Base-by-base conservation (phyloP, 2,329 filamentous ascomycete genomes). In the Geosmithia flava region DNA sequence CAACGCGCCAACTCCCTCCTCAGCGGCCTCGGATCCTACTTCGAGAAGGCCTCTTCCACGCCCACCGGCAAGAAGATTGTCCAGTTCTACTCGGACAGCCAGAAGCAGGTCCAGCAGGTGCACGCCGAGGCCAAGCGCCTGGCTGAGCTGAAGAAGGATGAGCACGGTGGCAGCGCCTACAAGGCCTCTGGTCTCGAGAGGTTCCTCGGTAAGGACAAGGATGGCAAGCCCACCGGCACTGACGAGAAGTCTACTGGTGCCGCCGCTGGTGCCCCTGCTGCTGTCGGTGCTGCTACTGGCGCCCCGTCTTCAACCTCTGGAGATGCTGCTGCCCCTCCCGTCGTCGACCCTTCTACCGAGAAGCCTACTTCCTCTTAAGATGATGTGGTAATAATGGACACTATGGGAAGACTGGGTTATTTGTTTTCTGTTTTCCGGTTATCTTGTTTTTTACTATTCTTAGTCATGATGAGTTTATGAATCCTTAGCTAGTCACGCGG, bases 101-200 rank as follows among this genome's bases (percentile, higher is more conserved):
- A 85, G 63, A 88, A 88, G 70, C 90, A 97, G 68, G 89, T 96
- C 30, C 76, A 88, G 58, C 93, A 98, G 62, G 93, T 98, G 44
- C 93, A 98, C 69, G 77, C 75, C 53, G 93, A 98, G 75, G 93
- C 93, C 30, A 78, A 84, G 53, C 82, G 93, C 56, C 74, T 98
- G 48, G 91, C 91, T 46, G 81, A 95, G 54, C 67, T 98, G 55
- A 96, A 96, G 83, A 82, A 80, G 63, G 68, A 80, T 52, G 73
- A 79, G 62, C 65, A 71, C 44, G 77, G 76, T 19, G 75, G 74
- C 46, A 78, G 71, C 53, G 76, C 80, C 44, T 74, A 78, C 64
- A 78, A 78, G 68, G 72, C 76, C 2, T 63, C 75, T 7, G 77
- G 77, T 2, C 66, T 81, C 3, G 74, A 80, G 56, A 71, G 68